A percentile compares a stretch with the other conserved stretches of the same genome.
Conservation (phyloP, 2,329 filamentous ascomycete species). For the Diaporthe nobilis region DNA sequence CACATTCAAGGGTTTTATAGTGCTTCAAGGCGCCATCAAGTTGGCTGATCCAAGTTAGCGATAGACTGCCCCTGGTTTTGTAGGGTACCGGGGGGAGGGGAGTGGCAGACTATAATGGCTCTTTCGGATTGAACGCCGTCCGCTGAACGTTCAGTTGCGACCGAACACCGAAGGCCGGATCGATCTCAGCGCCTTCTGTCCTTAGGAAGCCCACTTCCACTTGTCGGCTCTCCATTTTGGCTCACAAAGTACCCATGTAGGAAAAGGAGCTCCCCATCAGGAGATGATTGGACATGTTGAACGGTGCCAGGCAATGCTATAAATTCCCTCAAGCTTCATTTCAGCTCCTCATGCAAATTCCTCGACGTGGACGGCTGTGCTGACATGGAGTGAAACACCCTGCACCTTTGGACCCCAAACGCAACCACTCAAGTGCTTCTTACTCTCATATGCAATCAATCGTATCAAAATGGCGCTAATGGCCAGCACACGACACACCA, state of each 20-base stretch:
- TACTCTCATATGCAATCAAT: too few relatives aligned
- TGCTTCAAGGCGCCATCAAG: not conserved
- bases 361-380: not conserved
- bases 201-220: not conserved
- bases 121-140: not conserved
- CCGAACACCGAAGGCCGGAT: not conserved
- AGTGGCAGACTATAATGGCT: slow-evolving; percentile 4
- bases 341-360: not conserved
- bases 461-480: too few relatives aligned
- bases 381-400: not conserved
- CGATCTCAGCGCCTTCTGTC: not conserved
- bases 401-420: not conserved
- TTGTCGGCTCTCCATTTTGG: not conserved
- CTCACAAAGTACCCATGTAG: not conserved
- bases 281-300: not conserved
- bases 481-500: too few relatives aligned
- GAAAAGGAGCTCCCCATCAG: not conserved
- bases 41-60: not conserved
- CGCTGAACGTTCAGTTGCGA: not conserved
- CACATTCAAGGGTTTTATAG: not conserved
- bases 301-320: not conserved
- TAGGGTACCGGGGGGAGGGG: not conserved
- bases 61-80: not conserved
- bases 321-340: not conserved
- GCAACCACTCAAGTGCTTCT: not conserved